Evolutionary conservation across 345 rosid genomes (phyloP).

Genomic region (Chamaenerion angustifolium): DNA sequence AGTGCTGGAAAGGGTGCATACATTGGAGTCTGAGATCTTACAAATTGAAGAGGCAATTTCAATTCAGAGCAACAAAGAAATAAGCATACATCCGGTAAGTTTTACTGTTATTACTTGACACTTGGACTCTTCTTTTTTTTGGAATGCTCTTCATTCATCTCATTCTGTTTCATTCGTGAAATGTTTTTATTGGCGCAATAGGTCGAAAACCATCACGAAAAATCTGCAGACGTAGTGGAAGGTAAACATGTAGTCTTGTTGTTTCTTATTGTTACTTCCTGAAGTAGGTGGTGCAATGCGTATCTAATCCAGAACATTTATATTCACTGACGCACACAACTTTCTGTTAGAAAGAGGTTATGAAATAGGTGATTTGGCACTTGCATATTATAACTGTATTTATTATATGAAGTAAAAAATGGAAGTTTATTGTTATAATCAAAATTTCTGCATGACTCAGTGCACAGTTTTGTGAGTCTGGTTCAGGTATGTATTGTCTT

Average conservation of each 20-base stretch:
- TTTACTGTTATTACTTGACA: background rate
- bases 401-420: no score
- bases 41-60: conserved; percentile 88
- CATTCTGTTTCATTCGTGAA: background rate
- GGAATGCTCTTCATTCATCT: background rate
- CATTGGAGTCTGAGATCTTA: conserved; percentile 76
- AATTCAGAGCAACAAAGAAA: conserved; percentile 52
- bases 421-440: no score
- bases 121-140: background rate
- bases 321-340: no score
- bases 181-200: conserved; percentile 15
- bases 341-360: no score
- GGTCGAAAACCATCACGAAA: conserved; percentile 39
- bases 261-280: background rate
- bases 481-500: no score
- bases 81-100: conserved; percentile 46
- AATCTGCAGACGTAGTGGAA: conserved; percentile 37
- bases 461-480: no score
- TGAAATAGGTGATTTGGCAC: no score
- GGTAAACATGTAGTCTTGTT: conserved; percentile 28
- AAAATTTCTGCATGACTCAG: no score
- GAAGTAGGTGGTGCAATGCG: no score
- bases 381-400: no score
- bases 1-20: conserved; percentile 65
- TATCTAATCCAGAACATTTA: no score